Base-by-base conservation (phyloP, 345 rosid species). In the Corchorus olitorius region DNA sequence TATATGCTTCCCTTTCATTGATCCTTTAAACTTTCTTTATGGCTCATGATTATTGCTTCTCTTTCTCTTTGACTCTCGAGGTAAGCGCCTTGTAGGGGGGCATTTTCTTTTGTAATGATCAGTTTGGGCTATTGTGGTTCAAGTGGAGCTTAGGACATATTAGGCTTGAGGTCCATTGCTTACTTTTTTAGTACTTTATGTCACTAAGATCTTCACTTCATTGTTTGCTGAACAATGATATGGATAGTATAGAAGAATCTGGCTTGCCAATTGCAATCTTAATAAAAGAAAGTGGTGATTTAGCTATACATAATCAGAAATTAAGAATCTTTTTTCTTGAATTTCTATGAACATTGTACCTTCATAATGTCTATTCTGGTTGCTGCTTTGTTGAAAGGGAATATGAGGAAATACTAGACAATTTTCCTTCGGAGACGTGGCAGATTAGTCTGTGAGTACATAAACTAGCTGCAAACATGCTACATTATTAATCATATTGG, bases 41-140 rank as follows among this genome's bases (percentile, higher is more conserved):
- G 19, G 46, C 27, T 43, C 52, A 13, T 59, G 45, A 17, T 76
- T 33, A 3, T 4, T 66, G 17, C 48, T 65, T 19, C 52, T 11
- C 13, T 65, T 43, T 43, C 33, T 41, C 52, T 41, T 65, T 65
- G 70, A 65, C 22, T 65, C 52, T 65, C 16, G 70, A 17, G 33
- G 48, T 39, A 65, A 65, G 50, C 69, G 10, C 41, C 69, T 64
- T 64, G 39, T 37, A 64, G 68, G 49, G 49, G 39, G 66, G 16
- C 53, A 20, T 66, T 0, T 43, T 19, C 22, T 45, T 14, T 7
- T 59, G 0, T 19, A 20, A 45, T 66, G 37, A 66, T 20, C 53
- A 45, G n/a, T 43, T 43, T n/a, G n/a, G 33, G 15, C 50, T 5
- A 66, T 19, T 12, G 50, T 45, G 35, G 35, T 45, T 66, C 53